Evolutionary conservation across 2,329 filamentous ascomycete genomes (phyloP).

Genomic region (Sclerotinia glacialis): DNA sequence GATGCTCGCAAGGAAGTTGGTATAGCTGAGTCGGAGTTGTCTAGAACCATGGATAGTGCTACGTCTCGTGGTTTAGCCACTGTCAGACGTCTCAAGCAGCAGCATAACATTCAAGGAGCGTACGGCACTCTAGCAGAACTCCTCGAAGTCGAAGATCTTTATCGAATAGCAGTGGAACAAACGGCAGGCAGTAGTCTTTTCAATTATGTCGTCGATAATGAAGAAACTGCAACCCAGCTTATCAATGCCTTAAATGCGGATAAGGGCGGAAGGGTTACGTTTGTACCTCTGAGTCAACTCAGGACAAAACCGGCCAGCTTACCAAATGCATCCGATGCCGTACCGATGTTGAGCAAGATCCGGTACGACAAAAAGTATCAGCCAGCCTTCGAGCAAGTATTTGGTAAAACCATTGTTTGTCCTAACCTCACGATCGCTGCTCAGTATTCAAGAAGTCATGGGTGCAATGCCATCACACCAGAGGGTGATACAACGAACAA

Average conservation of each 20-base stretch:
- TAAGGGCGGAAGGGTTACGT: slow-evolving; percentile 83
- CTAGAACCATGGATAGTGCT: slow-evolving; percentile 83
- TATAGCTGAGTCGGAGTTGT: slow-evolving; percentile 72
- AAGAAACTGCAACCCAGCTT: slow-evolving; percentile 78
- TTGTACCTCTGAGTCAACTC: slow-evolving; percentile 86
- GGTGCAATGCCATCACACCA: slow-evolving; percentile 87
- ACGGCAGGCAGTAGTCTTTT: slow-evolving; percentile 91
- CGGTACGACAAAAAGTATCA: slow-evolving; percentile 74
- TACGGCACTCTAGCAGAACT: slow-evolving; percentile 93
- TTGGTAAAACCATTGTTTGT: slow-evolving; percentile 92
- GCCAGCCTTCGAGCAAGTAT: slow-evolving; percentile 88
- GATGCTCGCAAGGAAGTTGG: slow-evolving; percentile 76
- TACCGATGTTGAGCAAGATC: slow-evolving; percentile 83
- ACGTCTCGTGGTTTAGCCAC: slow-evolving; percentile 85
- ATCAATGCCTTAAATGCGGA: slow-evolving; percentile 76
- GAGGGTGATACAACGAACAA: slow-evolving; percentile 95
- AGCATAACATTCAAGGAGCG: slow-evolving; percentile 77
- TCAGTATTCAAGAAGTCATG: slow-evolving; percentile 89
- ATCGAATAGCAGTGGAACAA: slow-evolving; percentile 86
- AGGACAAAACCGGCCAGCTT: slow-evolving; percentile 69
- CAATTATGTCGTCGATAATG: slow-evolving; percentile 92
- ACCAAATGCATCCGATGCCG: slow-evolving; percentile 80
- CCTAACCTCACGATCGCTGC: slow-evolving; percentile 83
- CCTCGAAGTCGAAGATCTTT: slow-evolving; percentile 80
- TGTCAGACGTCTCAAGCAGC: slow-evolving; percentile 76